Base-by-base conservation (phyloP, 2,329 filamentous ascomycete species). In the Botryotinia convoluta region DNA sequence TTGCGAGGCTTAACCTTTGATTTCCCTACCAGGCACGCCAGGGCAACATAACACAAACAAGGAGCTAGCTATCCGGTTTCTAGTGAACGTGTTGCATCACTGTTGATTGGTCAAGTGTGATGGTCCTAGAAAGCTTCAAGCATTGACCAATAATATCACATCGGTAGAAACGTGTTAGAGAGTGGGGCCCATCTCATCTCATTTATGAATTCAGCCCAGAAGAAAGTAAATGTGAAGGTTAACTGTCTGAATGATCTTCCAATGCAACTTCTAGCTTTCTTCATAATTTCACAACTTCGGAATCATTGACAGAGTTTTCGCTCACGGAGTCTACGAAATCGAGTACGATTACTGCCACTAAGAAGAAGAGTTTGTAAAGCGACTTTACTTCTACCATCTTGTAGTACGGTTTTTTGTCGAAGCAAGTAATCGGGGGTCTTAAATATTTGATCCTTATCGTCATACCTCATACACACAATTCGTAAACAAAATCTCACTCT, bases 81-180 rank as follows among this genome's bases (percentile, higher is more conserved):
- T 10, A 57, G n/a, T 42, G 51, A 51, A 68, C 65, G 48, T 54
- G 54, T 48, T 42, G 29, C 3, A n/a, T 3, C 29, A 14, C 6
- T 9, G 70, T 44, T 72, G 62, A 72, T 72, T 72, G 62, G 70
- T 39, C 51, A 67, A 60, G 29, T 18, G n/a, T 42, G 7, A 10
- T 16, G 22, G 37, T 29, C 16, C 37, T 60, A 16, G 20, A 54
- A 20, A 60, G 67, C 51, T 44, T 1, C 26, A 4, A 44, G 48
- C 61, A 72, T 72, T 67, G 70, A 7, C 70, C 61, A 72, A 72
- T 72, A 6, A 59, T 14, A 45, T 20, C 8, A 10, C 45, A 44
- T 29, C 45, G 22, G 42, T 20, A 37, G 37, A 67, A 72, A 72
- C 70, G 61, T 72, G 61, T 42, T 54, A 29, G 48, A 57, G 48